Base-by-base conservation (phyloP, 441 rosid genomes). In the Geranium incanum region DNA sequence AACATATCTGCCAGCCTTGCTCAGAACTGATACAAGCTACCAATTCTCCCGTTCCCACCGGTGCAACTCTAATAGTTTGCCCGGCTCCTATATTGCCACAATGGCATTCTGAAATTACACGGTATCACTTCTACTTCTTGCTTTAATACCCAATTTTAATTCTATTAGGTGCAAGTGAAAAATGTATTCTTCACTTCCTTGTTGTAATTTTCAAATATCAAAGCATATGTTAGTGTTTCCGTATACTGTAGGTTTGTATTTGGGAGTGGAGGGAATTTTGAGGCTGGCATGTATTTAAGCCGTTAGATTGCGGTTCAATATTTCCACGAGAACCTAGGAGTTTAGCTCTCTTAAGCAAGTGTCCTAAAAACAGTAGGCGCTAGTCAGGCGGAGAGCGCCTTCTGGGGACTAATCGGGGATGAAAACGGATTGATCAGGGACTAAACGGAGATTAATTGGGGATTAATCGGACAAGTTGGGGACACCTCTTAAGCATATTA, bases 51-150 rank as follows among this genome's bases (percentile, higher is more conserved):
- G 81, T 90, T 76, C 77, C 88, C 52, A 85, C 94, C 18, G 93
- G 94, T 75, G 99, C 97, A 78, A 94, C 99, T 79, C 89, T 94
- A 73, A 90, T 94, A 70, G 91, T 94, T 77, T 94, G 97, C 79
- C 99, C 99, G 69, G 86, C 97, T 75, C 89, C 99, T 77, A 94
- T 92, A 86, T 85, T 94, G 83, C 86, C 83, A 23, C 97, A 91
- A 73, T 94, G 99, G 99, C 94, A 92, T 84, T 79, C 92, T 72
- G 99, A 94, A 83, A 89, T 94, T 70, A 81, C 72, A 77, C 91
- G 97, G 97, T 92, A 90, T 68, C 43, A 67, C 38, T 57, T 67
- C 69, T 50, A n/a, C 16, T 52, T 52, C 66, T 70, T 39, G 50
- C 70, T 37, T 37, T 15, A 7, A 21, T 64, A 8, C 50, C 36